Base-by-base conservation (phyloP, 2,329 filamentous ascomycete genomes). In the Chaetomiaceae sp. region DNA sequence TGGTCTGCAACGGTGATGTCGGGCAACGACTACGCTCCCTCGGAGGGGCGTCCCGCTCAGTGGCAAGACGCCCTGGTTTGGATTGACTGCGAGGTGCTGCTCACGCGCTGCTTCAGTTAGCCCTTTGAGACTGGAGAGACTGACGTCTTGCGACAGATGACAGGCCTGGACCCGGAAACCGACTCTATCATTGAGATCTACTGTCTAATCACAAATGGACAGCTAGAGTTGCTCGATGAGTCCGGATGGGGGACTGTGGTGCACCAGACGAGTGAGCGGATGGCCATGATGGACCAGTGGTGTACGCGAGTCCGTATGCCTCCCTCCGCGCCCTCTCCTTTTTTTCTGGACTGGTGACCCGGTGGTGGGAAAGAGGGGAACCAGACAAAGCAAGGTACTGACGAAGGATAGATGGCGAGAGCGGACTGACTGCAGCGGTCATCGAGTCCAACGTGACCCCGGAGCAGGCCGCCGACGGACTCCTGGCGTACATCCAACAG, bases 101-200 rank as follows among this genome's bases (percentile, higher is more conserved):
- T 17, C 14, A 13, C 8, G 7, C 20, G 58, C 65, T 45, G 8
- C 35, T 12, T 10, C n/a, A 5, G n/a, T 9, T 4, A 23, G 10
- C 17, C 13, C 9, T 38, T 2, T 44, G n/a, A n/a, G n/a, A n/a
- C n/a, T n/a, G n/a, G n/a, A n/a, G n/a, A n/a, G n/a, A n/a, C n/a
- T 44, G 12, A 41, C 8, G 5, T 14, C 10, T 5, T 8, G 3
- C n/a, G 19, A 10, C 12, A 95, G 89, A 99, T 99, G 93, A 97
- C 89, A 27, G 89, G 89, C 19, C 79, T 95, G 7, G 77, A 96
- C 67, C 77, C 84, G 2, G 80, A 87, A 53, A 82, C 74, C 27
- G 92, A 97, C 65, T 83, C 85, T 50, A 93, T 97, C 63, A 82
- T 97, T 64, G 90, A 95, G 62, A 86, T 97, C 51, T 92, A 86